Evolutionary conservation across 495 filamentous ascomycete species (phyloP), one percentile per base, ranked within the genome.

Genomic region (Penicillium parvum): DNA sequence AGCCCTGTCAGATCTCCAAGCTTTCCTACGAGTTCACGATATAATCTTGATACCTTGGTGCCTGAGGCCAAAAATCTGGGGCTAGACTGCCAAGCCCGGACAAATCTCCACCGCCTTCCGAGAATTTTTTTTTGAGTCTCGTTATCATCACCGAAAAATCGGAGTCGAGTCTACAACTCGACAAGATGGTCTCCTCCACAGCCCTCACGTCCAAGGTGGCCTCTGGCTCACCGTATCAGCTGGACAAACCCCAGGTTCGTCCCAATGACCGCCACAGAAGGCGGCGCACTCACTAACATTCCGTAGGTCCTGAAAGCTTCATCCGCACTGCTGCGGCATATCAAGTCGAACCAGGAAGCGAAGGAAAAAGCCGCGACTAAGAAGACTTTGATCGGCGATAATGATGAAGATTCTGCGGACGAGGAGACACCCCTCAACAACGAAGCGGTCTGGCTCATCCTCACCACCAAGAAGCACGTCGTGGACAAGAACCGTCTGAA

Each of bases 401-500:
- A 76, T 28, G 73, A 74, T 35, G 70, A 27, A 11, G 25, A 78
- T 11, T 70, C 69, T 29, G 69, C 75, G 39, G 66, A 56, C 9
- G 63, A 70, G 46, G 53, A 60, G n/a, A 48, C 45, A 18, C 45
- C 65, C 1, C 18, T 58, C 30, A 75, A 82, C 41, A 78, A 79
- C 40, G 77, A 81, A 45, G 78, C 86, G 3, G 72, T 97, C 40
- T 95, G 86, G 84, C 78, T 98, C 22, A 79, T 82, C 8, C 68
- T 98, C 37, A 86, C 88, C 33, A 95, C 90, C 32, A 97, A 97
- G 68, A 88, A 86, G 65, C 86, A 92, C 60, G 81, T 91, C 42
- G 71, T 79, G 40, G 82, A 89, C 57, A 77, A 77, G 54, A 81
- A 81, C 60, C 77, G 77, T 29, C 74, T 96, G 39, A 95, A 95